Conservation (phyloP, 371 early-diverging fungal species). For the Haplosporangium sp. region DNA sequence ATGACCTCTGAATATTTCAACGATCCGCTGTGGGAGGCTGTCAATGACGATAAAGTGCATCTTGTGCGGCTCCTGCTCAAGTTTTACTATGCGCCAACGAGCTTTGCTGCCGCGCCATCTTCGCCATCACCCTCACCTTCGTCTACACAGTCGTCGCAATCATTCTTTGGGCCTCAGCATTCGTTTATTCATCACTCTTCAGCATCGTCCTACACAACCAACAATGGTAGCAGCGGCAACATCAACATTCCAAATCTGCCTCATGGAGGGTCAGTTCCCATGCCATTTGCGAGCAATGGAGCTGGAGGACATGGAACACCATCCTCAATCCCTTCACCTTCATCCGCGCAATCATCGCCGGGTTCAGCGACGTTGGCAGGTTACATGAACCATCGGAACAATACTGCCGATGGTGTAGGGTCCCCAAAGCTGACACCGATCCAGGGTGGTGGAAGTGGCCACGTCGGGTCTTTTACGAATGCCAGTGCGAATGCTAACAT, state of each 20-base stretch:
- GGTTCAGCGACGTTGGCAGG: conserved; percentile 38
- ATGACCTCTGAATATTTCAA: conserved; percentile 25
- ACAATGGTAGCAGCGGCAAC: conserved; percentile 51
- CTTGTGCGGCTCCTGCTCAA: conserved; percentile 48
- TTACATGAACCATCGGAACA: conserved; percentile 45
- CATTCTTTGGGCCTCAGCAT: conserved; percentile 54
- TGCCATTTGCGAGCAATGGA: conserved; percentile 44
- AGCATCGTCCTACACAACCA: conserved; percentile 50
- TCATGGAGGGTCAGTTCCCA: conserved; percentile 40
- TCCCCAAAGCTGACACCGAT: conserved; percentile 34
- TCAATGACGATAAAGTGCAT: conserved; percentile 49
- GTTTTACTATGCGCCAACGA: conserved; percentile 51
- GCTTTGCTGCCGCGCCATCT: conserved; percentile 47
- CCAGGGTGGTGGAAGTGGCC: conserved; percentile 42
- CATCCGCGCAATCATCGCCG: conserved; percentile 53
- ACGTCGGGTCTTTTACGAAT: conserved; percentile 45
- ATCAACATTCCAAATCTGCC: conserved; percentile 40
- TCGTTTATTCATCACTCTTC: conserved; percentile 37
- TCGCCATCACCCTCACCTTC: conserved; percentile 54
- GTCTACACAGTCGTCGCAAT: conserved; percentile 51
- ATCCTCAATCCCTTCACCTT: conserved; percentile 50
- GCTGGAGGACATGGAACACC: conserved; percentile 45
- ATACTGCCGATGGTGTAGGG: conserved; percentile 19
- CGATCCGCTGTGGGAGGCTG: conserved; percentile 51
- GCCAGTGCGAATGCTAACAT: conserved; percentile 54